Conservation (phyloP, 1,139 yeast genomes). For the Taphrina populina region DNA sequence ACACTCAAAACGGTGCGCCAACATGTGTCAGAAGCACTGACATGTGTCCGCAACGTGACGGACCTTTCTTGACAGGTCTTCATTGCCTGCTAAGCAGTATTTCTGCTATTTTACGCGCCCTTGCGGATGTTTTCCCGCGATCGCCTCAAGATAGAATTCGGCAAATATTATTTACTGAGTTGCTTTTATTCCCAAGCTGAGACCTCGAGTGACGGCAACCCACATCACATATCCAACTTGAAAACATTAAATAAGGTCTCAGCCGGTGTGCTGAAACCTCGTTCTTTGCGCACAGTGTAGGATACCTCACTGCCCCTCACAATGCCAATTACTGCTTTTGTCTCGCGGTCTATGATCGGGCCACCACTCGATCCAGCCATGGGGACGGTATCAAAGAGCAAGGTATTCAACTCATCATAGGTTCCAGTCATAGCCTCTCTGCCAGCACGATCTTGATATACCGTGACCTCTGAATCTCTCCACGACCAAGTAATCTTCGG, state of each 20-base stretch:
- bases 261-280: constrained; percentile 30
- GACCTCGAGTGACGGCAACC: no score
- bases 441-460: constrained; percentile 29
- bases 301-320: constrained; percentile 25
- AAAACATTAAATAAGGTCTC: constrained; percentile 27
- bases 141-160: no score
- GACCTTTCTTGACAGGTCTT: no score
- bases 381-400: constrained; percentile 20
- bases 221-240: constrained; percentile 18
- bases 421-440: constrained; percentile 28
- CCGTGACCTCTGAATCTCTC: constrained; percentile 20
- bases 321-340: constrained; percentile 22
- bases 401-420: constrained; percentile 20
- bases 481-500: constrained; percentile 3
- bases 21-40: no score
- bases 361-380: constrained; percentile 31
- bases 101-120: no score
- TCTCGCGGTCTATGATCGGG: constrained; percentile 24
- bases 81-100: no score
- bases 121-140: no score
- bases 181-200: no score
- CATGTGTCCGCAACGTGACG: no score
- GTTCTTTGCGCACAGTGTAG: constrained; percentile 22
- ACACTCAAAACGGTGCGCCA: no score
- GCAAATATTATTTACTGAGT: no score